A percentile compares a stretch with the other conserved stretches of the same genome.
Evolutionary conservation across 2,329 filamentous ascomycete genomes (phyloP).

Genomic region (Diaporthe citri): DNA sequence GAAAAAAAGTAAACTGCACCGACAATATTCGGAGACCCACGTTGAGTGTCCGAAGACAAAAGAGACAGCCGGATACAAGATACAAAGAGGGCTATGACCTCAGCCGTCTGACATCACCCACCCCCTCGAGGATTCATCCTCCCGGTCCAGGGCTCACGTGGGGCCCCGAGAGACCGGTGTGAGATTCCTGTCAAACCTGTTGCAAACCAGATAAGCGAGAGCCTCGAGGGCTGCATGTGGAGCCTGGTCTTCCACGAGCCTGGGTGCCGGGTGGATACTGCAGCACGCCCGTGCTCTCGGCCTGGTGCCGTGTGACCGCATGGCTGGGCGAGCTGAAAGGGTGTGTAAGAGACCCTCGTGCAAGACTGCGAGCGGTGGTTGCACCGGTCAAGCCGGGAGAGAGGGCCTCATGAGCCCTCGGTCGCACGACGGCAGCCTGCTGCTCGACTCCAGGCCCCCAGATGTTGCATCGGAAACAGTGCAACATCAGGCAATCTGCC

Average conservation of each 20-base stretch:
- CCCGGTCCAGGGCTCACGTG: slow-evolving; percentile 9
- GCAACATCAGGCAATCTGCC: slow-evolving; percentile 1
- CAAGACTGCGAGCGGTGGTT: slow-evolving; percentile 27
- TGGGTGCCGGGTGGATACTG: slow-evolving; percentile 25
- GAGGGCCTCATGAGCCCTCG: background rate
- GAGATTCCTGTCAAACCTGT: slow-evolving; percentile 29
- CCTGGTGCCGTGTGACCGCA: slow-evolving; percentile 29
- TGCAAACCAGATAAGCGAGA: slow-evolving; percentile 36
- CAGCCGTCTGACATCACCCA: slow-evolving; percentile 19
- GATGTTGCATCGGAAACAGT: background rate
- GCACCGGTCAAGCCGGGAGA: slow-evolving; percentile 12
- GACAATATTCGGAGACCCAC: slow-evolving; percentile 36
- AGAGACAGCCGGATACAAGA: slow-evolving; percentile 34
- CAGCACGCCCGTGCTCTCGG: background rate
- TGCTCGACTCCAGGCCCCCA: background rate
- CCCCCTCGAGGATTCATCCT: slow-evolving; percentile 2
- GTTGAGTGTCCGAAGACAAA: slow-evolving; percentile 21
- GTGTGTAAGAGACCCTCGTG: slow-evolving; percentile 9
- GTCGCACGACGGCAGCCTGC: slow-evolving; percentile 29
- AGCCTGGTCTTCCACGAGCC: slow-evolving; percentile 2
- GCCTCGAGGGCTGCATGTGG: background rate
- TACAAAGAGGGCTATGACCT: slow-evolving; percentile 6
- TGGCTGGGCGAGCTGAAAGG: slow-evolving; percentile 23
- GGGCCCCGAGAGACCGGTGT: slow-evolving; percentile 29
- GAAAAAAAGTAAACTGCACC: slow-evolving; percentile 32